A percentile compares a stretch with the other conserved stretches of the same genome.
Conservation (phyloP, 2,329 filamentous ascomycete species). For the Aureobasidium sp. region DNA sequence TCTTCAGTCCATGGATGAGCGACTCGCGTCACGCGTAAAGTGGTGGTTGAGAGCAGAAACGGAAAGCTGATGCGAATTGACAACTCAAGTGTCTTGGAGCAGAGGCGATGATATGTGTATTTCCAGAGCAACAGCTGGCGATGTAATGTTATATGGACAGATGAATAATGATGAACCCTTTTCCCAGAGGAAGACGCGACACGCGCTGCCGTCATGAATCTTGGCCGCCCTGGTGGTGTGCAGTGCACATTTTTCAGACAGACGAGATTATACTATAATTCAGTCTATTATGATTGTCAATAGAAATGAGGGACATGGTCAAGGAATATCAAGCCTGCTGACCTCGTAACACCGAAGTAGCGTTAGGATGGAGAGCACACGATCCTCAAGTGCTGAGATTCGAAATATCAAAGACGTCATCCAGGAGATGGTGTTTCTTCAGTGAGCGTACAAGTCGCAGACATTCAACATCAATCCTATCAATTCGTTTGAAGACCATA, state of each 20-base stretch:
- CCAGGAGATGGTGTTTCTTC: not conserved
- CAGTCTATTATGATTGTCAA: not conserved
- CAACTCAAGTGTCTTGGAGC: not conserved
- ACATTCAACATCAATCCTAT: not conserved
- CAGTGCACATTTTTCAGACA: not conserved
- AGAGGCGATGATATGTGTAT: not conserved
- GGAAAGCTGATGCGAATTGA: not conserved
- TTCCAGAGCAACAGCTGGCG: not conserved
- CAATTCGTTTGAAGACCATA: not conserved
- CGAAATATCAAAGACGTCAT: not conserved
- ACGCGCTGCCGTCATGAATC: not conserved
- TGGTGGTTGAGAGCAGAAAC: not conserved
- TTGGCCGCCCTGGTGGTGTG: not conserved
- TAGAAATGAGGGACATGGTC: not conserved
- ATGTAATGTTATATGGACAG: not conserved
- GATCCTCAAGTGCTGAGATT: no score
- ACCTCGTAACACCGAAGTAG: no score
- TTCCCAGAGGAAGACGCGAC: not conserved
- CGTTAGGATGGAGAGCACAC: not conserved
- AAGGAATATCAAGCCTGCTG: not conserved
- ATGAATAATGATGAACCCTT: not conserved
- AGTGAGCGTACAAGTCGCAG: not conserved
- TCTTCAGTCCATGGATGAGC: not conserved
- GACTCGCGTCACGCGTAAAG: slow-evolving; percentile 16
- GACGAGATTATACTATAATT: not conserved